Conservation (phyloP, 352 stramenopile species). For the Lagenidium giganteum region DNA sequence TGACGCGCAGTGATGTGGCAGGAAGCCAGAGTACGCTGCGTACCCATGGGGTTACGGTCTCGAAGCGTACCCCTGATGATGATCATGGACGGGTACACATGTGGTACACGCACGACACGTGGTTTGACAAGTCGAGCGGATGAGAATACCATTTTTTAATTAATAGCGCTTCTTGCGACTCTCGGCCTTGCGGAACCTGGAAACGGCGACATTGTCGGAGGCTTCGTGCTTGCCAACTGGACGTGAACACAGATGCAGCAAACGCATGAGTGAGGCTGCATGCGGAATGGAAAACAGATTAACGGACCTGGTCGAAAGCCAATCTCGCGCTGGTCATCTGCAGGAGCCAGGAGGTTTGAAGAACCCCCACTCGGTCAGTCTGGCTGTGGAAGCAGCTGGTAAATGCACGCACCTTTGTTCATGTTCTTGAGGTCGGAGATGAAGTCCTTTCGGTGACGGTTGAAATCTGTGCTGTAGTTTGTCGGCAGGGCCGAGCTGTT, state of each 20-base stretch:
- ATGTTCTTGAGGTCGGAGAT: conserved; percentile 65
- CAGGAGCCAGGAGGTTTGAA: conserved; percentile 3
- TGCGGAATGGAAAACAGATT: neutral
- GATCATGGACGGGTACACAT: too few species aligned
- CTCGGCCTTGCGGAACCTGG: conserved; percentile 72
- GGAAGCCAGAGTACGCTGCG: conserved; percentile 4
- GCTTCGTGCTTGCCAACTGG: conserved; percentile 56
- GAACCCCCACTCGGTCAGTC: conserved; percentile 5
- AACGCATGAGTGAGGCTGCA: conserved; percentile 3
- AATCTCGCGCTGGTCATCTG: conserved; percentile 66
- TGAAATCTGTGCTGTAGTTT: conserved; percentile 80
- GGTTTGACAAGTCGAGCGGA: too few species aligned
- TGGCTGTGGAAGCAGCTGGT: too few species aligned
- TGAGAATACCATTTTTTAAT: conserved; percentile 4
- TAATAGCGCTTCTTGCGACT: conserved; percentile 38
- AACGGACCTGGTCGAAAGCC: conserved; percentile 50
- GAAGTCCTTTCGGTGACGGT: conserved; percentile 61
- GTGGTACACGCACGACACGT: too few species aligned
- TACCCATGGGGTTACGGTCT: conserved; percentile 6
- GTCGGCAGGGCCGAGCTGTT: conserved; percentile 49
- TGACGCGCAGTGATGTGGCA: conserved; percentile 6
- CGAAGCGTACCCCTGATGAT: too few species aligned
- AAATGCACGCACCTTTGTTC: conserved; percentile 33
- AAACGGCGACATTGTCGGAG: conserved; percentile 56
- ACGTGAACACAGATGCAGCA: neutral